phyloP scores from a whole-genome alignment of 495 filamentous ascomycete species.

The Daldinia vernicosa region DNA sequence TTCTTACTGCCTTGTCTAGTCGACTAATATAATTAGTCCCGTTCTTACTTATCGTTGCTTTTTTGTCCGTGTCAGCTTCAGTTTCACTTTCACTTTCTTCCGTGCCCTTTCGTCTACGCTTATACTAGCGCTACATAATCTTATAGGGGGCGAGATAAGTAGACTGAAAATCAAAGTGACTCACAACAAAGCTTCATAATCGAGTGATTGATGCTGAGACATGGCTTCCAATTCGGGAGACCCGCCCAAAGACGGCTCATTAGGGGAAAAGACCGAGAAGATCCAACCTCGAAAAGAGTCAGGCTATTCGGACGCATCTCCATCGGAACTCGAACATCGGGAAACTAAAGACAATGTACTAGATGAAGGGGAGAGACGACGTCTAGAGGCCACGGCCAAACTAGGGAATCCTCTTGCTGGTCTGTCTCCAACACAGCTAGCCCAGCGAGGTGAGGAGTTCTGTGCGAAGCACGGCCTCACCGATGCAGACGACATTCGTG shows the following conservation, averaged over 20 bases:
- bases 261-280: slow-evolving; percentile 33
- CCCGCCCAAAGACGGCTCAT: slow-evolving; percentile 17
- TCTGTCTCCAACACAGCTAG: slow-evolving; percentile 66
- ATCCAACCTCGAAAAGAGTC: slow-evolving; percentile 28
- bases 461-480: slow-evolving; percentile 70
- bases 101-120: slow-evolving; percentile 4
- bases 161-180: not conserved
- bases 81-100: not conserved
- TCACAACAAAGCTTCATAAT: not conserved
- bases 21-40: slow-evolving; percentile 25
- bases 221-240: slow-evolving; percentile 33
- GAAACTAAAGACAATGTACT: slow-evolving; percentile 23
- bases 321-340: slow-evolving; percentile 33
- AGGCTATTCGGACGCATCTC: slow-evolving; percentile 35
- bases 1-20: slow-evolving; percentile 5
- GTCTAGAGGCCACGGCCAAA: slow-evolving; percentile 47
- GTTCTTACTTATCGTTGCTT: slow-evolving; percentile 11
- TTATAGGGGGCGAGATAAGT: slow-evolving; percentile 2
- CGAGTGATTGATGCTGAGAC: not conserved
- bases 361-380: slow-evolving; percentile 37
- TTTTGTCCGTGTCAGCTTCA: slow-evolving; percentile 1
- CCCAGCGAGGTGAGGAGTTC: slow-evolving; percentile 70
- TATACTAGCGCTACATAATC: slow-evolving; percentile 1
- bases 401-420: slow-evolving; percentile 77
- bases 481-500: slow-evolving; percentile 69